These are phyloP conservation scores for Polygonum maritimum DNA, from an alignment of 148 eudicot genomes.

Conservation along the genomic window DNA sequence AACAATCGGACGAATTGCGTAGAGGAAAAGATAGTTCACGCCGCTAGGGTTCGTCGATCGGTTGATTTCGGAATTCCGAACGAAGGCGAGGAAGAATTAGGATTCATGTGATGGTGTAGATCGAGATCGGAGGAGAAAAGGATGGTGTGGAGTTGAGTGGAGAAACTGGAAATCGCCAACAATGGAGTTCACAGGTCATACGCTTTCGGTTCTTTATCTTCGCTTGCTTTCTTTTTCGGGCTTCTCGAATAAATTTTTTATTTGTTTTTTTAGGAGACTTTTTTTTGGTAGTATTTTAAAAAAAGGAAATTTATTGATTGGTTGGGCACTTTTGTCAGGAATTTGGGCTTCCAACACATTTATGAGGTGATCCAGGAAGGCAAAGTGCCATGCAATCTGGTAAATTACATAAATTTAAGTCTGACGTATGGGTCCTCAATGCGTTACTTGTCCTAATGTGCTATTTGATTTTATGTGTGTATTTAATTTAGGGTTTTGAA, in stretches of 20 bases:
- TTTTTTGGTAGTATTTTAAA: neutral
- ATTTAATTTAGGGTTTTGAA: too few relatives aligned
- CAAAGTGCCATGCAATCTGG: neutral
- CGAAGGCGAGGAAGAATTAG: neutral
- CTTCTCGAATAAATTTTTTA: neutral
- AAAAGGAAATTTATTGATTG: neutral
- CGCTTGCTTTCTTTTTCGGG: neutral
- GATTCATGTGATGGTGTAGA: neutral
- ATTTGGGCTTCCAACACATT: neutral
- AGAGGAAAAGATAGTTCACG: neutral
- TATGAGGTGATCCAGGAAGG: neutral
- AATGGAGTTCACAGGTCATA: conserved; percentile 5
- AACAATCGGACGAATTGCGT: neutral
- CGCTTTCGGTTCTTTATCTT: neutral
- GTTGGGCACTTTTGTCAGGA: neutral
- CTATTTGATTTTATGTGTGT: too few relatives aligned
- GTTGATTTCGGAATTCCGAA: neutral
- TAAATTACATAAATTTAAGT: neutral
- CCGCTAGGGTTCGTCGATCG: neutral
- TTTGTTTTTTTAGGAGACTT: neutral
- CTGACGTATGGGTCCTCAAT: neutral
- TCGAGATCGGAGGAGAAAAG: neutral
- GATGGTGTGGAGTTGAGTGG: neutral
- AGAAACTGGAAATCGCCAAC: conserved; percentile 8
- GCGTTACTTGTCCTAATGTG: neutral